Evolutionary conservation across 345 rosid genomes (phyloP).

Genomic region (Corchorus olitorius): DNA sequence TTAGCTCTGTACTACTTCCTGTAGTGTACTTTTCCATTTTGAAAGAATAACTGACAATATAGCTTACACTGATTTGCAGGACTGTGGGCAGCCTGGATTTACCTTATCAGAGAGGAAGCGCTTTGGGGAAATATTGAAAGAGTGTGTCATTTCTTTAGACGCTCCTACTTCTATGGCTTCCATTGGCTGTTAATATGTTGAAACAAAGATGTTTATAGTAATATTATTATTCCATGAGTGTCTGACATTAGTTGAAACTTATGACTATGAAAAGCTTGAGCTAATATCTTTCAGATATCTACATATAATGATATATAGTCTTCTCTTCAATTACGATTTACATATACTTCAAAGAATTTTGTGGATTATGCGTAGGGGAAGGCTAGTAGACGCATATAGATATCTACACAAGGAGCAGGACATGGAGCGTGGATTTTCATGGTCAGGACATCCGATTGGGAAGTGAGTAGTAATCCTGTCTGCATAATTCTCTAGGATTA

Average conservation of each 20-base stretch:
- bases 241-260: slow-evolving; percentile 11
- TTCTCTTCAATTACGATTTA: slow-evolving; percentile 1
- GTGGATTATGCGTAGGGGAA: slow-evolving; percentile 61
- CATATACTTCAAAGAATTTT: background rate
- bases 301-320: background rate
- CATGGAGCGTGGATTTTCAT: slow-evolving; percentile 90
- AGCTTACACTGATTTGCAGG: slow-evolving; percentile 47
- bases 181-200: background rate
- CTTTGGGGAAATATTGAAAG: slow-evolving; percentile 71
- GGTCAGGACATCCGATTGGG: slow-evolving; percentile 92
- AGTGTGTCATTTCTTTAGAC: slow-evolving; percentile 43
- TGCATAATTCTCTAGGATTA: background rate
- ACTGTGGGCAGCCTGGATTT: slow-evolving; percentile 95
- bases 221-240: background rate
- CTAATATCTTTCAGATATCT: background rate
- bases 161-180: background rate
- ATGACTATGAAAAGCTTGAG: background rate
- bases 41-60: background rate
- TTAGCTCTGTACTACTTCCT: background rate
- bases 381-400: slow-evolving; percentile 85
- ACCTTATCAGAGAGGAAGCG: slow-evolving; percentile 91
- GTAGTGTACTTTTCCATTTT: background rate
- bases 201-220: background rate
- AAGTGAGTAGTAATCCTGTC: slow-evolving; percentile 41
- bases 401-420: slow-evolving; percentile 79